Evolutionary conservation across 352 stramenopile species (phyloP).

Genomic region (Hyphochytrium catenoides): DNA sequence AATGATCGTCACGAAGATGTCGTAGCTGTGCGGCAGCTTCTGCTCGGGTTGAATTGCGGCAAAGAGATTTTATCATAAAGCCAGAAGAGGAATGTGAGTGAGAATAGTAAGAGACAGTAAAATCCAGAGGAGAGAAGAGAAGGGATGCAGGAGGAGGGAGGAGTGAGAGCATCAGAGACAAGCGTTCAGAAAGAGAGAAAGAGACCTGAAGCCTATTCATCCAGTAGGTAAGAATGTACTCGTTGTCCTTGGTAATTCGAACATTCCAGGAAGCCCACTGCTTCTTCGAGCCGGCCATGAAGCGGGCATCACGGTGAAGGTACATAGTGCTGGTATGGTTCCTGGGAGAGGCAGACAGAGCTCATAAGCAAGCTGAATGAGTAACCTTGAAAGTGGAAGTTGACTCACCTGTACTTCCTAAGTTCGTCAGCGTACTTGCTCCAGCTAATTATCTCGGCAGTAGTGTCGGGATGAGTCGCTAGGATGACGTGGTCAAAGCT

Average conservation of each 20-base stretch:
- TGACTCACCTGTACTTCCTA: conserved; percentile 49
- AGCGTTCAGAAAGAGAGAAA: too few species aligned
- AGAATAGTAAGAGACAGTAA: too few species aligned
- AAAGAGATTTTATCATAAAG: too few species aligned
- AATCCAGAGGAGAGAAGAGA: too few species aligned
- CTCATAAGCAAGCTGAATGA: too few species aligned
- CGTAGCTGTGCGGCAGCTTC: conserved; percentile 49
- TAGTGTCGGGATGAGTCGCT: conserved; percentile 45
- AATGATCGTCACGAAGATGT: conserved; percentile 63
- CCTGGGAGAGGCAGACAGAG: too few species aligned
- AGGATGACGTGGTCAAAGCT: conserved; percentile 59
- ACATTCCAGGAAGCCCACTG: conserved; percentile 62
- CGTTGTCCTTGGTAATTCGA: conserved; percentile 44
- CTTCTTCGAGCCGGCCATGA: conserved; percentile 40
- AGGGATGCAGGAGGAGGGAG: too few species aligned
- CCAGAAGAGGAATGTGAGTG: too few species aligned
- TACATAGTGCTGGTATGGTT: conserved; percentile 70
- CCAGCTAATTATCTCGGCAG: conserved; percentile 37
- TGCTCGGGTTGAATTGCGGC: too few species aligned
- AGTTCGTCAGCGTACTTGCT: conserved; percentile 28
- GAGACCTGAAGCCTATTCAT: conserved; percentile 72
- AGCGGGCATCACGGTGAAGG: conserved; percentile 40
- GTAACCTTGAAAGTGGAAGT: too few species aligned
- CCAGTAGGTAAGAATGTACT: conserved; percentile 67
- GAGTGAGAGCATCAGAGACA: too few species aligned